Evolutionary conservation across 768 basidiomycete genomes (phyloP), one percentile per base, ranked within the genome.

Genomic region (Tulasnella sp.): DNA sequence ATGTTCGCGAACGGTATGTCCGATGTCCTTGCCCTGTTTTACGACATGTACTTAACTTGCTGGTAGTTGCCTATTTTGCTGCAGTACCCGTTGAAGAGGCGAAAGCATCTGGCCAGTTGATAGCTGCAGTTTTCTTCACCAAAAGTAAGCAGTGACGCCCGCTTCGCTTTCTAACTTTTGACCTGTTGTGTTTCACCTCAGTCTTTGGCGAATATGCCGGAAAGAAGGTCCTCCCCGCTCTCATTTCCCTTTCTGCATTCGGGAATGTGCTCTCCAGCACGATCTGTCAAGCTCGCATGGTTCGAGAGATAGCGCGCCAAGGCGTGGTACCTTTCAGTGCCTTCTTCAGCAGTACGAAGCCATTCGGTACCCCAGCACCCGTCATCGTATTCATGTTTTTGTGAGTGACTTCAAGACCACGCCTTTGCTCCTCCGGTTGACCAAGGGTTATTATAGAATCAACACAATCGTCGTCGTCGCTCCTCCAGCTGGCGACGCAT

Each of bases 381-480:
- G 61, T 64, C 0, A 41, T 66, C 7, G 48, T 65, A 37, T 49
- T 63, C 39, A 64, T 61, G 7, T 68, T 49, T 31, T n/a, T 49
- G 48, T 49, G 25, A 49, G 48, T n/a, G n/a, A n/a, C n/a, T n/a
- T 43, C 41, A 6, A 46, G 14, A 46, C 21, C 43, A 9, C 21
- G n/a, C n/a, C n/a, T n/a, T n/a, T n/a, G n/a, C n/a, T n/a, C n/a
- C n/a, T n/a, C n/a, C n/a, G n/a, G n/a, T n/a, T n/a, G n/a, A n/a
- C n/a, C n/a, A n/a, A n/a, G n/a, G n/a, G 21, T n/a, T 27, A 7
- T 49, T 6, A 64, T 63, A 45, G 58, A 2, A 49, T 67, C 5
- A 64, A 65, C 6, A 56, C 62, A 19, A 52, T 66, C 45, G 60
- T 68, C 39, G 64, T 67, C 32, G 23, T 67, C n/a, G 65, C 61